Evolutionary conservation across 768 basidiomycete species (phyloP).

Genomic region (Boletus rubropictus): DNA sequence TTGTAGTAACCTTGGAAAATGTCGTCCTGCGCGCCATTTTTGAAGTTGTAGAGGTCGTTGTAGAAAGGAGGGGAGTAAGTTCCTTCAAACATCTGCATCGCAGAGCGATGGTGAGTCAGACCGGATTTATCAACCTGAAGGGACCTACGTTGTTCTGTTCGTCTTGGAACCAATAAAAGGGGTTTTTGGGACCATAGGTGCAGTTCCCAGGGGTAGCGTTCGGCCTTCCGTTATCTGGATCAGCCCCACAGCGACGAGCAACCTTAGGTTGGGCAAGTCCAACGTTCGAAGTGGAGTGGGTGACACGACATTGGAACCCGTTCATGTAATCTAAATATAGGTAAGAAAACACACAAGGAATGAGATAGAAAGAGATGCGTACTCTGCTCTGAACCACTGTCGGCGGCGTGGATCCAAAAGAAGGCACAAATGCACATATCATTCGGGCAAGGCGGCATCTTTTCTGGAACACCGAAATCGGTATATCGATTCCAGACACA

Average conservation of each 20-base stretch:
- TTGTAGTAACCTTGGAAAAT: not conserved
- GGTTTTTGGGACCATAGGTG: constrained; percentile 37
- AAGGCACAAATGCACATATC: constrained; percentile 65
- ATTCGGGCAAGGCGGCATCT: constrained; percentile 62
- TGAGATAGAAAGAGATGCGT: constrained; percentile 13
- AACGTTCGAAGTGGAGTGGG: constrained; percentile 45
- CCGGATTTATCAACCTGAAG: not conserved
- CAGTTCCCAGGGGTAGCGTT: constrained; percentile 52
- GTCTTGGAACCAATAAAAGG: not conserved
- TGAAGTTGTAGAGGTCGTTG: not conserved
- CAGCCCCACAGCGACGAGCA: constrained; percentile 52
- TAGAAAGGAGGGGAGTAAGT: not conserved
- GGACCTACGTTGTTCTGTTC: constrained; percentile 10
- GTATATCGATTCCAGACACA: not conserved
- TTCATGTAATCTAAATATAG: constrained; percentile 49
- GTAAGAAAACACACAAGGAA: not conserved
- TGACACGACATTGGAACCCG: constrained; percentile 63
- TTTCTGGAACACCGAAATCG: constrained; percentile 34
- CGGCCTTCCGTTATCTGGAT: constrained; percentile 42
- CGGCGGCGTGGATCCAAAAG: constrained; percentile 65
- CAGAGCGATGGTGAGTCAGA: not conserved
- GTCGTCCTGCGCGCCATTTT: constrained; percentile 57
- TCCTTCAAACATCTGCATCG: constrained; percentile 33
- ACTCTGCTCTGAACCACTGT: constrained; percentile 64
- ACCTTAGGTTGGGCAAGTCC: constrained; percentile 44